phyloP scores from a whole-genome alignment of 495 filamentous ascomycete genomes.

The Bacidia gigantensis region DNA sequence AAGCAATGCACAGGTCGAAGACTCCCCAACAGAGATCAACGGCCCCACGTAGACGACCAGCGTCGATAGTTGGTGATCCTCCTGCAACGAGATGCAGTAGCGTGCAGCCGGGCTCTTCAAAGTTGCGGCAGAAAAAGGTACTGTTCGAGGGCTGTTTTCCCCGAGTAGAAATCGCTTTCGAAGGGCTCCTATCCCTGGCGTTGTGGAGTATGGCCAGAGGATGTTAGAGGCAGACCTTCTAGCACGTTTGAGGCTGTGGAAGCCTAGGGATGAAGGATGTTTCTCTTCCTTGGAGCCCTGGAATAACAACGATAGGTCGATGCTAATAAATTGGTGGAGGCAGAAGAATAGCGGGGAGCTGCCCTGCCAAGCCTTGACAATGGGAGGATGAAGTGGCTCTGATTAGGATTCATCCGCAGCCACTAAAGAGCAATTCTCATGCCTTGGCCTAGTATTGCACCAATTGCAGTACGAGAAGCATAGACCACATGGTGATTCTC shows the following conservation, averaged over 20 bases:
- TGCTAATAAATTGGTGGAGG: no score
- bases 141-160: background rate
- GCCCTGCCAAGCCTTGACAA: background rate
- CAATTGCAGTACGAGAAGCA: no score
- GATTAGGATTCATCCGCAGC: background rate
- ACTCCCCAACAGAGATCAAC: background rate
- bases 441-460: no score
- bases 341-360: background rate
- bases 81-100: constrained; percentile 15
- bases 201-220: no score
- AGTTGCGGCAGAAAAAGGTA: background rate
- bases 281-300: no score
- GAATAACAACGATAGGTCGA: no score
- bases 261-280: background rate
- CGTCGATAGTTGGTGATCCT: constrained; percentile 9
- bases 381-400: background rate
- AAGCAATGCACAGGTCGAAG: background rate
- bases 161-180: background rate
- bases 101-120: constrained; percentile 1
- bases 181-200: background rate
- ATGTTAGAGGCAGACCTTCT: background rate
- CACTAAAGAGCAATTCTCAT: background rate
- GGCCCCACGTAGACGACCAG: constrained; percentile 12
- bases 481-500: no score
- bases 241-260: background rate